A percentile compares a stretch with the other conserved stretches of the same genome.
These are phyloP conservation scores for Lactuca sativa DNA, from an alignment of 129 eudicot species.

Conservation along the genomic window DNA sequence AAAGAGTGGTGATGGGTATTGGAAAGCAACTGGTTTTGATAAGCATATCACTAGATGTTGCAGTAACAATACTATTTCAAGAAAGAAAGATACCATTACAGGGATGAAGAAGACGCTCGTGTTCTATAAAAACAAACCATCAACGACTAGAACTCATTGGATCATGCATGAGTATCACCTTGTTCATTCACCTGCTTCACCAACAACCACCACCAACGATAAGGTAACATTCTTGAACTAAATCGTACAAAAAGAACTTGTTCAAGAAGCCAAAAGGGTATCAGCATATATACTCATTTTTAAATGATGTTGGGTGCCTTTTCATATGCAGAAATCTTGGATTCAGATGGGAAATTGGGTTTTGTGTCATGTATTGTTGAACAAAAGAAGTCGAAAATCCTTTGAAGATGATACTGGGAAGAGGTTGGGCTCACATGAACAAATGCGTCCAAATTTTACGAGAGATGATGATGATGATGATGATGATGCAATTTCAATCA, in stretches of 20 bases:
- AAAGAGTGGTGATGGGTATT: conserved; percentile 50
- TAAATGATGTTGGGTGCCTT: not conserved
- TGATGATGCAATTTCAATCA: not conserved
- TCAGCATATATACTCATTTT: not conserved
- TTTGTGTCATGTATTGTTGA: conserved; percentile 61
- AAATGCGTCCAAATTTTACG: not conserved
- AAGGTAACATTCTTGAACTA: conserved; percentile 22
- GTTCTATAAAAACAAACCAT: conserved; percentile 42
- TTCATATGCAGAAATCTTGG: conserved; percentile 45
- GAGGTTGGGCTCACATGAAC: conserved; percentile 11
- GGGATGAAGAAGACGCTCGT: conserved; percentile 72
- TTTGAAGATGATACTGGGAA: conserved; percentile 8
- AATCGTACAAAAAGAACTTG: not conserved
- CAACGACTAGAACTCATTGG: conserved; percentile 57
- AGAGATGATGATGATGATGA: not conserved
- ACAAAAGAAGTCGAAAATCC: conserved; percentile 36
- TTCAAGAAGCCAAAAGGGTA: conserved; percentile 8
- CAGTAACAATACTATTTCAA: conserved; percentile 20
- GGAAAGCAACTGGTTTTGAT: conserved; percentile 64
- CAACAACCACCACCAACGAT: conserved; percentile 27
- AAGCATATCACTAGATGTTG: conserved; percentile 51
- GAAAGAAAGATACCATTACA: conserved; percentile 31
- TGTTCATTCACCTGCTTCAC: conserved; percentile 32
- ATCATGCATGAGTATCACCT: conserved; percentile 73
- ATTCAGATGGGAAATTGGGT: conserved; percentile 70